Evolutionary conservation across 352 stramenopile genomes (phyloP), one percentile per base, ranked within the genome.

Genomic region (Phytophthora sp.): DNA sequence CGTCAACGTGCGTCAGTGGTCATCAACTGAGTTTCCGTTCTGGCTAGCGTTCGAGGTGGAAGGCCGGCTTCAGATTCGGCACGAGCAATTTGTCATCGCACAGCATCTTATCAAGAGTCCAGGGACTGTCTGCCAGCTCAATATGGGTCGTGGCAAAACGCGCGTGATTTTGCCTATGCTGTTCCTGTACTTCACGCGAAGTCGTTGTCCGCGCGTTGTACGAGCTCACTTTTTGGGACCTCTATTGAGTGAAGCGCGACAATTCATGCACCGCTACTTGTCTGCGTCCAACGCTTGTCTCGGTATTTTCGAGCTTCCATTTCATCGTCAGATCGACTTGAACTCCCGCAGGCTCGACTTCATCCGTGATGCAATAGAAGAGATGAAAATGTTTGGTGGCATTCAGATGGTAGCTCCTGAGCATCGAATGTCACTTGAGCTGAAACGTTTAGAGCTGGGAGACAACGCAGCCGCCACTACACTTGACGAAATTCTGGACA

Each of bases 21-120:
- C 81, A 24, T 72, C 69, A 10, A 34, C 3, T 0, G 70, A 87
- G 4, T 77, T 89, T 55, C 87, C 87, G 2, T 88, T 81, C 51
- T 97, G 90, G 88, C 68, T 96, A 42, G 84, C 89, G 18, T 96
- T 97, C 66, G 90, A 97, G 65, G 78, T 91, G 1, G 89, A 96
- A 74, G 79, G 81, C 5, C 28, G 64, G 15, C 49, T 97, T 15
- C 83, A 94, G 57, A 97, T 96, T 23, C 77, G 87, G 0, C 81
- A 77, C n/a, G 84, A 93, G 31, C 88, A 97, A 55, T 93, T 79
- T 49, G 66, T 87, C 3, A 76, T 96, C 24, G 78, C 84, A 7
- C 51, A 76, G n/a, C 83, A 96, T 39, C 61, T 97, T 18, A 82
- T 96, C 30, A 38, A 88, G 8, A 66, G 81, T 11, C 76, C 77